Base-by-base conservation (phyloP, 2,329 filamentous ascomycete genomes). In the Cladosporium halotolerans region DNA sequence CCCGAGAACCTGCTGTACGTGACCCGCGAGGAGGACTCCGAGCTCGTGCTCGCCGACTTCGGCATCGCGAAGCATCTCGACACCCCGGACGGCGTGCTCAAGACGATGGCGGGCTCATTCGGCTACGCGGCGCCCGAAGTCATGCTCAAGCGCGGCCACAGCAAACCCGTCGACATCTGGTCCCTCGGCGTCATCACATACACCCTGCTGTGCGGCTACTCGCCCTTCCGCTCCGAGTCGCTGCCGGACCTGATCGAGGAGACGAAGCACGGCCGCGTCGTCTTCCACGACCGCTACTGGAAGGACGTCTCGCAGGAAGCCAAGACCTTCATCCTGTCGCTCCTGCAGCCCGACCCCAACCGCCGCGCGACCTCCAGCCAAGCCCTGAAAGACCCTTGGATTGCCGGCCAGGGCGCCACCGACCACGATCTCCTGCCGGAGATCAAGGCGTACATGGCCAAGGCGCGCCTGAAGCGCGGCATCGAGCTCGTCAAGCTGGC, bases 131-230 rank as follows among this genome's bases (percentile, higher is more conserved):
- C 93, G 1, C 93, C 93, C 8, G 93, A 99, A 71, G 91, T 99
- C 55, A 99, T 99, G 93, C 79, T 96, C 60, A 96, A 96, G 78
- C 85, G 89, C 67, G 93, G 93, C 16, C 95, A 99, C 70, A 93
- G 93, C 69, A 99, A 97, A 73, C 89, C 93, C 4, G 93, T 97
- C 33, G 93, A 99, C 69, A 96, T 99, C 89, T 99, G 93, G 93
- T 97, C 93, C 3, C 81, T 99, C 73, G 93, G 93, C 58, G 93
- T 99, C 66, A 99, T 99, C 66, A 97, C 93, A 40, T 99, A 99
- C 74, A 99, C 93, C 13, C 79, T 99, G 28, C 86, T 99, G 48
- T 99, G 95, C 69, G 93, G 93, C 62, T 99, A 99, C 76, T 96
- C 92, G 42, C 93, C 93, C 16, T 99, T 99, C 81, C 85, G 93